Percentiles rank a stretch among this genome's conserved stretches.
phyloP scores from a whole-genome alignment of 768 basidiomycete genomes.

The Termitomyces sp. region DNA sequence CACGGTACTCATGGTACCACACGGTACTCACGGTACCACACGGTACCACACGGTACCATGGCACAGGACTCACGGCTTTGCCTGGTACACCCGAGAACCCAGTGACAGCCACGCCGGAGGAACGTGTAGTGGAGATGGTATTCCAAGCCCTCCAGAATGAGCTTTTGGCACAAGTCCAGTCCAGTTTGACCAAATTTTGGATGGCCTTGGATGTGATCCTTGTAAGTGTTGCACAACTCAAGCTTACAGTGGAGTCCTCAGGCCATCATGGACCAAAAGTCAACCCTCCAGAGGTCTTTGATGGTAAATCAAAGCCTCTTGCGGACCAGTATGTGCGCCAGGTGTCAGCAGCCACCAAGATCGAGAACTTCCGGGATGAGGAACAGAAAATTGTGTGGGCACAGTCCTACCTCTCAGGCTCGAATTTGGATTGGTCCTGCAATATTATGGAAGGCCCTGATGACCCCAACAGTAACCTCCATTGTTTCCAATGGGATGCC shows the following conservation, averaged over 20 bases:
- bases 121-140: neutral
- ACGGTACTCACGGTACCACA: too few relatives aligned
- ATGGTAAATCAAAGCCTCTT: neutral
- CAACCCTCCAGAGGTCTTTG: neutral
- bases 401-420: neutral
- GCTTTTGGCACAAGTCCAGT: neutral
- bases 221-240: neutral
- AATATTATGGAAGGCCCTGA: neutral
- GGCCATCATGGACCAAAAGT: neutral
- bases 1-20: too few relatives aligned
- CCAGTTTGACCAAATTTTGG: neutral
- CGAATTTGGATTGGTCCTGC: neutral
- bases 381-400: neutral
- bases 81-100: too few relatives aligned
- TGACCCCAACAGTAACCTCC: neutral
- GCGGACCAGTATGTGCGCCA: neutral
- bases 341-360: neutral
- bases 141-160: neutral
- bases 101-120: too few relatives aligned
- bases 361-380: neutral
- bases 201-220: neutral
- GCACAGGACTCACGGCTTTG: too few relatives aligned
- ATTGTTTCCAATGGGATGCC: neutral
- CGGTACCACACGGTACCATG: too few relatives aligned
- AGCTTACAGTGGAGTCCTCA: neutral